Percentiles rank a stretch among this genome's conserved stretches.
phyloP scores from a whole-genome alignment of 2,329 filamentous ascomycete species.

The Incumbomyces delicatus region DNA sequence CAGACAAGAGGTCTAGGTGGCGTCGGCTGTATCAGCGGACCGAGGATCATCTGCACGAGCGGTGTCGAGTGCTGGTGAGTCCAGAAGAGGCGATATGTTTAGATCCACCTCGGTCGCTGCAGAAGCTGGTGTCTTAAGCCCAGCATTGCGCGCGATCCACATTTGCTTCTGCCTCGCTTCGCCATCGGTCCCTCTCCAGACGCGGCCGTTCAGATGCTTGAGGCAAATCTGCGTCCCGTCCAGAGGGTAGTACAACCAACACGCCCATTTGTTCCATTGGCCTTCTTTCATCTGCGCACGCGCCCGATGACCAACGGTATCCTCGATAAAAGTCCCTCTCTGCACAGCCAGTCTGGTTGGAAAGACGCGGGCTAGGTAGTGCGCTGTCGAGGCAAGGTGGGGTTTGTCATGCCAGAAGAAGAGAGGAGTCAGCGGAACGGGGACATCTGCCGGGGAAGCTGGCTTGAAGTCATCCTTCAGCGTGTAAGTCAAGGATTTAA shows the following conservation, averaged over 20 bases:
- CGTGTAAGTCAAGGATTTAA: background rate
- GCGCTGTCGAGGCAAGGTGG: background rate
- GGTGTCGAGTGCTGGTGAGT: no score
- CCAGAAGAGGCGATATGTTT: no score
- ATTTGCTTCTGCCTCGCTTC: background rate
- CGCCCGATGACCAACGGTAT: background rate
- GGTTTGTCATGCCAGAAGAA: slow-evolving; percentile 5
- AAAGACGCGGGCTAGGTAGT: background rate
- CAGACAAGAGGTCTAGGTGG: no score
- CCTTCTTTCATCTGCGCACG: slow-evolving; percentile 2
- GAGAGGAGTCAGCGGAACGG: background rate
- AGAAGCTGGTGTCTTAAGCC: background rate
- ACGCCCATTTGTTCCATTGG: slow-evolving; percentile 1
- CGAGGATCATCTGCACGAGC: no score
- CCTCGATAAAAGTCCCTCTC: background rate
- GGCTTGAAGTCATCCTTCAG: background rate
- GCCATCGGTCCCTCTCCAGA: background rate
- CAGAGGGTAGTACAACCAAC: slow-evolving; percentile 1
- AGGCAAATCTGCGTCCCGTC: background rate
- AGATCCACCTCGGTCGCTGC: no score
- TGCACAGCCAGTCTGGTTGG: background rate
- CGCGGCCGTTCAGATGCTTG: background rate
- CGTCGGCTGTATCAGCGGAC: no score
- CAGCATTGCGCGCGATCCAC: background rate
- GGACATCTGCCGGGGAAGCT: background rate